Conservation (phyloP, 768 basidiomycete species). For the Coprinopsis strossmayeri region DNA sequence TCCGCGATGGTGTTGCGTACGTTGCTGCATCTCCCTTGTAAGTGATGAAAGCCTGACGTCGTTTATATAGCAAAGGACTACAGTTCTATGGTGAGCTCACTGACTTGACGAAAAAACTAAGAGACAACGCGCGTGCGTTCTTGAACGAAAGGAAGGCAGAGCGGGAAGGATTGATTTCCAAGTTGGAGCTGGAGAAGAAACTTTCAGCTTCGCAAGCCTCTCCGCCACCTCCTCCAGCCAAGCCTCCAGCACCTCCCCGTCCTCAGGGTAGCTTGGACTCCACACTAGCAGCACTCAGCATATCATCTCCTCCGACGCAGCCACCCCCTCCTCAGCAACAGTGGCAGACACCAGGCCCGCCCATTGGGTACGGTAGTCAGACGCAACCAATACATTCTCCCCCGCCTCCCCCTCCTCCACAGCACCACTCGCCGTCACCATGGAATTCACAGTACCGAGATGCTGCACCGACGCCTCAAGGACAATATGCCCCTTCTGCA, state of each 20-base stretch:
- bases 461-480: too few species aligned
- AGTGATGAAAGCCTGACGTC: neutral
- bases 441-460: too few species aligned
- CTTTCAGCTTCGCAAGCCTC: constrained; percentile 43
- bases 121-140: constrained; percentile 53
- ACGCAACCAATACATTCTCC: too few species aligned
- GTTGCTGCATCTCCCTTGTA: constrained; percentile 26
- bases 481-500: constrained; percentile 13
- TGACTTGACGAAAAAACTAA: constrained; percentile 53
- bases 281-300: neutral
- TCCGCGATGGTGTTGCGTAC: constrained; percentile 76
- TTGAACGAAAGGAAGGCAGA: constrained; percentile 60
- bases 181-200: constrained; percentile 68
- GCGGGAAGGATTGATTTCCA: constrained; percentile 57
- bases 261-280: constrained; percentile 8
- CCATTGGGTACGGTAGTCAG: neutral
- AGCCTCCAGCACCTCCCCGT: constrained; percentile 38
- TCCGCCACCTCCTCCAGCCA: constrained; percentile 36
- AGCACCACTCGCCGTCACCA: constrained; percentile 11
- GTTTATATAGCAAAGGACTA: constrained; percentile 64
- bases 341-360: neutral
- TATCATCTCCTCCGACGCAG: neutral
- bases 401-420: constrained; percentile 17
- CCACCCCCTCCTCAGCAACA: neutral
- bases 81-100: constrained; percentile 83